phyloP scores from a whole-genome alignment of 305 asterid genomes.

The Euphrasia arctica region DNA sequence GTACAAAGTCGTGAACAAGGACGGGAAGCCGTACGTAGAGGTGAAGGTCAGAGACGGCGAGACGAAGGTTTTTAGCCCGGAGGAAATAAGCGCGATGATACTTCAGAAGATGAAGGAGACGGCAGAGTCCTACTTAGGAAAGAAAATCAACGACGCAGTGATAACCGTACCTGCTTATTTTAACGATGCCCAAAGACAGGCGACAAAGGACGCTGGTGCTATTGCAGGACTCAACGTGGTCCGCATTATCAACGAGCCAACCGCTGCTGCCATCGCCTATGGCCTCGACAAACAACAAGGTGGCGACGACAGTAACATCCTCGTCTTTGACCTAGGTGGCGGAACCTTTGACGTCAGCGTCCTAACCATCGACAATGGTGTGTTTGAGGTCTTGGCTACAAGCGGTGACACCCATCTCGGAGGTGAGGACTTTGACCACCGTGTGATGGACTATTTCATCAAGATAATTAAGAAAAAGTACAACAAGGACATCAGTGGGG shows the following conservation, averaged over 20 bases:
- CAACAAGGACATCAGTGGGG: slow-evolving; percentile 23
- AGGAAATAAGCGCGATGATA: slow-evolving; percentile 32
- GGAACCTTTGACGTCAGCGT: too few relatives aligned
- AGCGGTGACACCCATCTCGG: slow-evolving; percentile 28
- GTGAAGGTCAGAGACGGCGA: slow-evolving; percentile 25
- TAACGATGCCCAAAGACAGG: too few relatives aligned
- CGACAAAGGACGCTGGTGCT: too few relatives aligned
- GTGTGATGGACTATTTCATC: slow-evolving; percentile 19
- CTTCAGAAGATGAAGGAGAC: slow-evolving; percentile 29
- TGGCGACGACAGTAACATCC: too few relatives aligned
- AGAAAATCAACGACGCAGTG: slow-evolving; percentile 25
- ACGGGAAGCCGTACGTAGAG: slow-evolving; percentile 31
- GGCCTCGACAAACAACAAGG: too few relatives aligned
- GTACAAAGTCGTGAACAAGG: slow-evolving; percentile 25
- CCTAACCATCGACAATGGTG: too few relatives aligned
- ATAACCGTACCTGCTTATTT: slow-evolving; percentile 32
- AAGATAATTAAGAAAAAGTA: slow-evolving; percentile 17
- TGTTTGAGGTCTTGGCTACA: slow-evolving; percentile 11
- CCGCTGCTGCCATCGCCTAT: too few relatives aligned
- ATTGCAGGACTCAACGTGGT: too few relatives aligned
- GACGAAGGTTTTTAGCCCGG: slow-evolving; percentile 29
- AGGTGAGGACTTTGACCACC: slow-evolving; percentile 29
- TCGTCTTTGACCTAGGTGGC: too few relatives aligned
- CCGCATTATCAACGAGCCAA: too few relatives aligned
- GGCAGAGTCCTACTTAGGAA: slow-evolving; percentile 5